Base-by-base conservation (phyloP, 768 basidiomycete genomes). In the Termitomyces sp. region DNA sequence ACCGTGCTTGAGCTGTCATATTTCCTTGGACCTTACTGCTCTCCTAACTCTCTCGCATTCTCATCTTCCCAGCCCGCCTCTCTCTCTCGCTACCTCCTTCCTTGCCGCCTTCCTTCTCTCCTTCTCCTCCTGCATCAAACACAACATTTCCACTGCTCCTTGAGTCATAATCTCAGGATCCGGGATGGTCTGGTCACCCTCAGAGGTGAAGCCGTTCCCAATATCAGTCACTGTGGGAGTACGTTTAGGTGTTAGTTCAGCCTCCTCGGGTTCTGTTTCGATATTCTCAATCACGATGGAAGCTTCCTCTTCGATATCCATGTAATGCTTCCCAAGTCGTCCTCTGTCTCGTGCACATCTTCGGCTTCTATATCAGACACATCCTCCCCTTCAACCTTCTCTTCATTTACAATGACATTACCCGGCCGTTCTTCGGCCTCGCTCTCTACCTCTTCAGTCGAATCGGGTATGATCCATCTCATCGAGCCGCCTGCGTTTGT, bases 401-500 rank as follows among this genome's bases (percentile, higher is more conserved):
- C 20, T 46, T 25, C 45, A 46, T 9, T 4, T 12, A 25, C n/a
- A n/a, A 45, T 8, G 8, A 10, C 20, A 20, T 45, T 9, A 45
- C 7, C 20, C 25, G 20, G 45, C 45, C 11, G 45, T 20, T 10
- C 45, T 46, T 25, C 45, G n/a, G 4, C 20, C 31, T 50, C 15
- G 12, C 32, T 34, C 17, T 48, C 32, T 31, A 4, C 11, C 6
- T 56, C 31, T 34, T n/a, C 14, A 17, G 25, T 11, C 25, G 17
- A 11, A 32, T 54, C 38, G 29, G 14, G 31, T 40, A 1, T 10
- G 3, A 32, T 25, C 54, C 17, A 31, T 40, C 17, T 43, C 31
- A 7, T 56, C n/a, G n/a, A 56, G 54, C 42, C 42, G 40, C 54
- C 54, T 56, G 54, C 42, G 54, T 20, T 56, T 56, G 42, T 4